Evolutionary conservation across 208 protist genomes (phyloP), one percentile per base, ranked within the genome.

Genomic region (Sergeia podlipaevii): DNA sequence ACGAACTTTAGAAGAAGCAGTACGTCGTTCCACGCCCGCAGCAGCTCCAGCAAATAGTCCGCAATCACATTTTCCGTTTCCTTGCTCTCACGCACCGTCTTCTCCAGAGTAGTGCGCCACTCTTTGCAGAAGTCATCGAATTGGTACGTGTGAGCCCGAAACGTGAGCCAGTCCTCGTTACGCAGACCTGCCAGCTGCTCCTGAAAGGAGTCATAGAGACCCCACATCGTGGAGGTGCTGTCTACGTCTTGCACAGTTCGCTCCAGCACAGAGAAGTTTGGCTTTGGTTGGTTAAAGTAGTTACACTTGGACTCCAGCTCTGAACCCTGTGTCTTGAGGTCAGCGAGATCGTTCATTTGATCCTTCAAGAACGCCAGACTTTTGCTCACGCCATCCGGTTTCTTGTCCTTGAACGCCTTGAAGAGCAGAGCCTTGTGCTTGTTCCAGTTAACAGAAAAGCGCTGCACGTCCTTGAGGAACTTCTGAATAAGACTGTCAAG

Each of bases 71-170:
- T 74, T 3, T 60, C 37, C 11, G 26, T 41, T 8, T 28, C 32
- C 21, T 29, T 28, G 20, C 34, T 42, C 17, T 52, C 50, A 17
- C 48, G 39, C 38, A 50, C 18, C 17, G 46, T 17, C 44, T 60
- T 54, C 0, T 65, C 66, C 10, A 89, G 50, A n/a, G 65, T 83
- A 7, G 39, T 58, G 18, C 49, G 47, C 95, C 93, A 97, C 17
- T 91, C 81, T 37, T 78, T 82, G 65, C 95, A 83, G 54, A 97
- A 97, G 61, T 98, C 96, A 27, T 97, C 94, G 68, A 98, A 97
- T 27, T 90, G 61, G 53, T 89, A 97, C 56, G 75, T 84, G 63
- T 96, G 85, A 11, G 79, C 51, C 46, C 96, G 89, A 62, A 98
- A 98, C 5, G 90, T 92, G 38, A 98, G 72, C 97, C 97, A 98